Evolutionary conservation across 108 stramenopile genomes (phyloP).

Genomic region (Stephanodiscus triporus): DNA sequence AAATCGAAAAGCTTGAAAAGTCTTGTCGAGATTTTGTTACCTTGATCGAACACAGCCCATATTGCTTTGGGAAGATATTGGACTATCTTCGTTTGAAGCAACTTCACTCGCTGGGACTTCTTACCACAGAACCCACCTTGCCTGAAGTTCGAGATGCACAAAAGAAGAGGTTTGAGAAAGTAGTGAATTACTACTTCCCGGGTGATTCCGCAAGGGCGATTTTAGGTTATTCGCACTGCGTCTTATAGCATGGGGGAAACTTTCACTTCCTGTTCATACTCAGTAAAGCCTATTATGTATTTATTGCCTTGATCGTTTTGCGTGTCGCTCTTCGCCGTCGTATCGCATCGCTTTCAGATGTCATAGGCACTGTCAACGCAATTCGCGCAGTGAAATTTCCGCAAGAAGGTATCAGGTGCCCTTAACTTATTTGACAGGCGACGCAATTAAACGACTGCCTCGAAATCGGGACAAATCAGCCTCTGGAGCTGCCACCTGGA

Average conservation of each 20-base stretch:
- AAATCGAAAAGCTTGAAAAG: slow-evolving; percentile 26
- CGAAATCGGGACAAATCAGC: no score
- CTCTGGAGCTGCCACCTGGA: no score
- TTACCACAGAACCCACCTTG: slow-evolving; percentile 2
- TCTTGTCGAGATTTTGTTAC: slow-evolving; percentile 14
- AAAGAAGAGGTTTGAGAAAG: slow-evolving; percentile 7
- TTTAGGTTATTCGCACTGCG: slow-evolving; percentile 6
- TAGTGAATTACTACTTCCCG: slow-evolving; percentile 21
- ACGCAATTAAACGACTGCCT: no score
- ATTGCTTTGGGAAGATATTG: slow-evolving; percentile 47
- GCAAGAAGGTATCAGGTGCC: no score
- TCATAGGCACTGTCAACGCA: no score
- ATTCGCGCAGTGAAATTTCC: no score
- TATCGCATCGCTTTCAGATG: no score
- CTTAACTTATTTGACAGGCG: no score
- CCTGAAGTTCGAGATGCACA: background rate
- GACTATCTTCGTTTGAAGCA: slow-evolving; percentile 26
- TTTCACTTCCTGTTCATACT: no score
- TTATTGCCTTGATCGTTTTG: no score
- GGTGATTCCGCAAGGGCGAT: slow-evolving; percentile 1
- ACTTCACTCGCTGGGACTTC: background rate
- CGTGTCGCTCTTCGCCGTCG: no score
- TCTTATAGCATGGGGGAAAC: background rate
- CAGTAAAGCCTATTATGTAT: no score
- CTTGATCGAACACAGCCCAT: slow-evolving; percentile 49